These are phyloP conservation scores for Novymonas esmeraldas DNA, from an alignment of 208 protist genomes.

Conservation along the genomic window DNA sequence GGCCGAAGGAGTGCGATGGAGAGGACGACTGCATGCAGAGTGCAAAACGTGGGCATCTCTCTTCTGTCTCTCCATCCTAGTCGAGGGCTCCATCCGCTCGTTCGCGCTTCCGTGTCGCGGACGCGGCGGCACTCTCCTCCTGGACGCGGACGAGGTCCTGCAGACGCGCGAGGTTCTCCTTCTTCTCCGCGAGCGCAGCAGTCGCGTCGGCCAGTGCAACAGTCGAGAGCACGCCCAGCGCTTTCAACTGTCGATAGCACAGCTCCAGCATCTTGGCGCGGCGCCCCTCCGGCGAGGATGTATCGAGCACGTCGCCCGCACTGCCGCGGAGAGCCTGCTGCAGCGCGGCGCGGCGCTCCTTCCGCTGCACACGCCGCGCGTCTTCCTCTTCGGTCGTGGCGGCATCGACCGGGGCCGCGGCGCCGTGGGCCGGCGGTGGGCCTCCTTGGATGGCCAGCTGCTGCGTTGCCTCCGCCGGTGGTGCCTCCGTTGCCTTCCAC, in stretches of 20 bases:
- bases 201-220: slow-evolving; percentile 37
- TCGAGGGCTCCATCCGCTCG: background rate
- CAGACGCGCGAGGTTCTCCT: slow-evolving; percentile 28
- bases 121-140: no score
- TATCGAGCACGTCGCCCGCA: slow-evolving; percentile 34
- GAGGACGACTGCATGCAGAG: no score
- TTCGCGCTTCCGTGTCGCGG: background rate
- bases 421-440: background rate
- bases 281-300: slow-evolving; percentile 17
- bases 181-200: slow-evolving; percentile 40
- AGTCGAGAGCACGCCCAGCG: slow-evolving; percentile 55
- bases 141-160: slow-evolving; percentile 11
- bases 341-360: slow-evolving; percentile 47
- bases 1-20: no score
- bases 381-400: slow-evolving; percentile 19
- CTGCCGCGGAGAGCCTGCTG: slow-evolving; percentile 38
- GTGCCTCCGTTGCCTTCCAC: slow-evolving; percentile 78
- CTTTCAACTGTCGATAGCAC: slow-evolving; percentile 69
- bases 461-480: slow-evolving; percentile 53
- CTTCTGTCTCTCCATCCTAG: no score
- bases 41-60: no score
- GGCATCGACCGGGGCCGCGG: background rate
- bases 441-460: slow-evolving; percentile 61
- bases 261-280: slow-evolving; percentile 52
- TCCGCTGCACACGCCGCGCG: slow-evolving; percentile 15